These are phyloP conservation scores for Exophiala xenobiotica DNA, from an alignment of 2,329 filamentous ascomycete genomes.

Conservation along the genomic window DNA sequence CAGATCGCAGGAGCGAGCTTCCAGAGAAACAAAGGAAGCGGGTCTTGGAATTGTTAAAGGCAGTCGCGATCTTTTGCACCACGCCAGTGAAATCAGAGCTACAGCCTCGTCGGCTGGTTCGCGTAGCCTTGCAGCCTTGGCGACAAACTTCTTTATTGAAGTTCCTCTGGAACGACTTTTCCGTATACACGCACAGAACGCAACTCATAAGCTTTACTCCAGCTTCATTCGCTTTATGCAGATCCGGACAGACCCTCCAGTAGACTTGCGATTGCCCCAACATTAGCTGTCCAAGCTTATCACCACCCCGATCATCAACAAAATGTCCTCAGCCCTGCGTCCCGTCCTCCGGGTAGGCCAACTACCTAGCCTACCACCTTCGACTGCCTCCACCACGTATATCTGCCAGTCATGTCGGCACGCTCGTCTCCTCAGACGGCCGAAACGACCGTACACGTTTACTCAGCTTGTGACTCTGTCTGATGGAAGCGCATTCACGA, in stretches of 20 bases:
- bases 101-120: no score
- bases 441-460: slow-evolving; percentile 92
- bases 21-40: background rate
- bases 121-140: no score
- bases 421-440: slow-evolving; percentile 81
- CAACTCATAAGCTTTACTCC: no score
- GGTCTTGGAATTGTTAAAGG: background rate
- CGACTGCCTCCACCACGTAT: slow-evolving; percentile 38
- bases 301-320: background rate
- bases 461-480: slow-evolving; percentile 93
- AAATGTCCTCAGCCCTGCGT: slow-evolving; percentile 26
- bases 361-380: slow-evolving; percentile 25
- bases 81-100: no score
- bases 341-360: slow-evolving; percentile 26
- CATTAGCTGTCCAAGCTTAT: no score
- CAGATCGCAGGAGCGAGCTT: no score
- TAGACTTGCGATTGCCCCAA: no score
- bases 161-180: no score
- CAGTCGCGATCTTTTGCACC: background rate
- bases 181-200: no score
- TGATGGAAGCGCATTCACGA: slow-evolving; percentile 75
- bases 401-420: slow-evolving; percentile 66
- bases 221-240: no score
- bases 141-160: no score
- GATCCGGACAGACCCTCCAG: no score